These are phyloP conservation scores for Oropetium thomaeum DNA, from an alignment of 176 grass and related monocot species.

Conservation along the genomic window DNA sequence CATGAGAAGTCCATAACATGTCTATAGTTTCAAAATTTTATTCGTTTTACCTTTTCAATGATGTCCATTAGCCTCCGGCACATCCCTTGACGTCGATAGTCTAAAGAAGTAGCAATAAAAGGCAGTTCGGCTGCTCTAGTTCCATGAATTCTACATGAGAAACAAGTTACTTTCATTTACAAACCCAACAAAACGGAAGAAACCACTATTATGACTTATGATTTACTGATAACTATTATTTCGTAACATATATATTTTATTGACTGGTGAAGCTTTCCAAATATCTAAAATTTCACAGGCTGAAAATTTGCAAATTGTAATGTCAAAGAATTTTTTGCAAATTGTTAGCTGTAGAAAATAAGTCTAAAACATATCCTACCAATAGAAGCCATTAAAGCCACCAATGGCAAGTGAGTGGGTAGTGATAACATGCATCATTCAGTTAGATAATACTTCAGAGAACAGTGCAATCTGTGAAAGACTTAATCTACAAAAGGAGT, in stretches of 20 bases:
- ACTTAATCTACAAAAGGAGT: not conserved
- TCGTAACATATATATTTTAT: not conserved
- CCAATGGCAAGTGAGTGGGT: not conserved
- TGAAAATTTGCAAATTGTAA: slow-evolving; percentile 5
- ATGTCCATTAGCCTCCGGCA: slow-evolving; percentile 66
- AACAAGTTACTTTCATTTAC: slow-evolving; percentile 8
- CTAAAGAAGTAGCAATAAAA: slow-evolving; percentile 72
- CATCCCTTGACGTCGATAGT: slow-evolving; percentile 89
- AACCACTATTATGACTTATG: not conserved
- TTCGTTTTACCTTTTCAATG: slow-evolving; percentile 76
- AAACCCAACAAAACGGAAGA: not conserved
- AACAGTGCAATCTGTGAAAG: not conserved
- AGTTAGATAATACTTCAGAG: not conserved
- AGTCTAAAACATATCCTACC: not conserved
- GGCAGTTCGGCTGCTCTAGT: slow-evolving; percentile 82
- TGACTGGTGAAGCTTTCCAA: not conserved
- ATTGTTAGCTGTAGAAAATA: not conserved
- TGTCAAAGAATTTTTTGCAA: too few relatives aligned
- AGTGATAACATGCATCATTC: not conserved
- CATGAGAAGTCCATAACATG: slow-evolving; percentile 13
- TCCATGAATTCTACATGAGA: slow-evolving; percentile 71
- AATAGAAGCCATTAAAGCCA: not conserved
- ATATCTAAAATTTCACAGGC: slow-evolving; percentile 1
- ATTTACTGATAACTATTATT: not conserved
- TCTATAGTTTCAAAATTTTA: slow-evolving; percentile 20